Evolutionary conservation across 768 basidiomycete genomes (phyloP).

Genomic region (Grammothele lineata): DNA sequence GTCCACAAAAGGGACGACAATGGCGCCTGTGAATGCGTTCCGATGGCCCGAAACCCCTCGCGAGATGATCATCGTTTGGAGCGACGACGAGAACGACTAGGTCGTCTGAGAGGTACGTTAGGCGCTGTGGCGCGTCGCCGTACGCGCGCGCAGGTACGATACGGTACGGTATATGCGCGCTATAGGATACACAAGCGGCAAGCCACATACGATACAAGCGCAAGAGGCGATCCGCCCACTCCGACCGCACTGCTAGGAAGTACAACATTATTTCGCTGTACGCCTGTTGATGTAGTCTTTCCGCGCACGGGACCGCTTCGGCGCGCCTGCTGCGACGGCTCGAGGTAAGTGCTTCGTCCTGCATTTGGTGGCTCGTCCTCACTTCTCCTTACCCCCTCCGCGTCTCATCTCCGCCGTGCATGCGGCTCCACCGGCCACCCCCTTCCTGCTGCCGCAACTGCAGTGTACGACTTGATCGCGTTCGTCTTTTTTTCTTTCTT

Average conservation of each 20-base stretch:
- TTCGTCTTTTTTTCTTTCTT: too few species aligned
- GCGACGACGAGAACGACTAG: conserved; percentile 44
- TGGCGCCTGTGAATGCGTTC: background rate
- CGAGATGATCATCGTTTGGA: conserved; percentile 44
- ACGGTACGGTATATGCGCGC: too few species aligned
- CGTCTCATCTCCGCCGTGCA: too few species aligned
- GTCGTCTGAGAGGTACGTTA: background rate
- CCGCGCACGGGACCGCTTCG: conserved; percentile 3
- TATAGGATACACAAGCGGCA: background rate
- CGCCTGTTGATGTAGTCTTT: conserved; percentile 6
- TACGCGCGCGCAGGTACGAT: too few species aligned
- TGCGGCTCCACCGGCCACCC: too few species aligned
- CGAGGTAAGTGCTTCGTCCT: background rate
- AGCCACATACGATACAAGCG: too few species aligned
- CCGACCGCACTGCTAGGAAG: conserved; percentile 13
- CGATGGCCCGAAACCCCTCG: conserved; percentile 44
- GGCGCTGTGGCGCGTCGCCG: too few species aligned
- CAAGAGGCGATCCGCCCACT: too few species aligned
- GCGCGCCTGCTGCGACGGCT: background rate
- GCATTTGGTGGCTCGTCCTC: too few species aligned
- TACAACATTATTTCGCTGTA: background rate
- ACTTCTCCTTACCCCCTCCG: too few species aligned
- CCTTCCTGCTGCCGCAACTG: too few species aligned
- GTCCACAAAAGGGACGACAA: background rate
- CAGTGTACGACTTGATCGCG: too few species aligned